Percentiles rank a stretch among this genome's conserved stretches.
Conservation (phyloP, 352 stramenopile genomes). For the Detonula confervacea region DNA sequence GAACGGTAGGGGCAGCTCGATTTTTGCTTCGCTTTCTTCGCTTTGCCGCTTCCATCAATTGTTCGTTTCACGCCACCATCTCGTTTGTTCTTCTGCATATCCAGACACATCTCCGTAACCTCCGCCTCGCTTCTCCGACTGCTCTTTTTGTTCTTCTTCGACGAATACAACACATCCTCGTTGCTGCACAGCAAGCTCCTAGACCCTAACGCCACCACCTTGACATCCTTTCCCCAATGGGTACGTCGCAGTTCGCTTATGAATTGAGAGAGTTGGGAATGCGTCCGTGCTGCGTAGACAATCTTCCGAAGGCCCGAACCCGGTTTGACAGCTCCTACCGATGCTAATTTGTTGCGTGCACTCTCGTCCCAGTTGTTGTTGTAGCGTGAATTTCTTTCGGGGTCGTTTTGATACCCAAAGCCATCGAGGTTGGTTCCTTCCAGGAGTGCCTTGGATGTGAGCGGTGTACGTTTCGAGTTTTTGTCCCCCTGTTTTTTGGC, state of each 20-base stretch:
- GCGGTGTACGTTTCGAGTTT: too few species aligned
- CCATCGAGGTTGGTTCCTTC: slow-evolving; percentile 61
- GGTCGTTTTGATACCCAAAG: slow-evolving; percentile 46
- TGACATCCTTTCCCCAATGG: slow-evolving; percentile 66
- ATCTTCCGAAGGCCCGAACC: slow-evolving; percentile 77
- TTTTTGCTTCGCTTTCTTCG: slow-evolving; percentile 17
- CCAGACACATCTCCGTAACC: slow-evolving; percentile 87
- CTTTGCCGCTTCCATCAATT: slow-evolving; percentile 4
- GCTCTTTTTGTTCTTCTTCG: slow-evolving; percentile 15
- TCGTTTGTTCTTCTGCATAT: slow-evolving; percentile 83
- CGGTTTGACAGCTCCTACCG: slow-evolving; percentile 51
- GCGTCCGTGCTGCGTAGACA: slow-evolving; percentile 87
- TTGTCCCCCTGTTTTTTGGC: background rate
- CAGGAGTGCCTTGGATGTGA: slow-evolving; percentile 51
- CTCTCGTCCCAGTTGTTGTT: slow-evolving; percentile 2
- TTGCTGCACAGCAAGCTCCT: slow-evolving; percentile 87
- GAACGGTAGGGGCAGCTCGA: slow-evolving; percentile 65
- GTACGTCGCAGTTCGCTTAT: slow-evolving; percentile 86
- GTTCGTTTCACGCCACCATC: slow-evolving; percentile 1
- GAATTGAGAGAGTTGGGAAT: slow-evolving; percentile 91
- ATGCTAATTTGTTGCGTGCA: slow-evolving; percentile 3
- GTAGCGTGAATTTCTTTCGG: slow-evolving; percentile 29
- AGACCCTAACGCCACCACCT: slow-evolving; percentile 84
- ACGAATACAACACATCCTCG: slow-evolving; percentile 62
- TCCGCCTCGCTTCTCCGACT: slow-evolving; percentile 55